phyloP scores from a whole-genome alignment of 208 protist species.

The Naegleria lovaniensis region DNA sequence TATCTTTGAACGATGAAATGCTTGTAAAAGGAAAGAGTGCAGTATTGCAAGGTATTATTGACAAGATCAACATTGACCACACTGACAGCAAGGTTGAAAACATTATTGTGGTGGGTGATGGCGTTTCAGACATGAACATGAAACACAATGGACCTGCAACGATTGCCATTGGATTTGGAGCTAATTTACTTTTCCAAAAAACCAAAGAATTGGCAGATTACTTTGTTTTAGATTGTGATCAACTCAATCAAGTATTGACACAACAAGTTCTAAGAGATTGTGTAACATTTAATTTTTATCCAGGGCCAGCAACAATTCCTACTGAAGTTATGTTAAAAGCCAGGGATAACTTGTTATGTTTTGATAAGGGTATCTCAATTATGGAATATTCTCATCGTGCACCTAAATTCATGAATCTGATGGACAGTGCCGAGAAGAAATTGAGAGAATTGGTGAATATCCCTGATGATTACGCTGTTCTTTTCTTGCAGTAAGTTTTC shows the following conservation, averaged over 20 bases:
- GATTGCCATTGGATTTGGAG: constrained; percentile 10
- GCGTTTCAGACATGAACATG: constrained; percentile 21
- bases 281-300: constrained; percentile 56
- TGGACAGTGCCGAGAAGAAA: constrained; percentile 46
- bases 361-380: constrained; percentile 52
- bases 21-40: background rate
- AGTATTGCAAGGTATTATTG: background rate
- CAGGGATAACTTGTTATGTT: constrained; percentile 54
- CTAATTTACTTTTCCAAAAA: background rate
- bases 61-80: background rate
- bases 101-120: constrained; percentile 17
- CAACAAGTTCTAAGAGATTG: background rate
- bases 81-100: no score
- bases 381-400: constrained; percentile 63
- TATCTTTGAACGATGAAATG: background rate
- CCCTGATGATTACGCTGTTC: constrained; percentile 56
- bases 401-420: constrained; percentile 47
- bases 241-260: background rate
- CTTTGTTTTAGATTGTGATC: background rate
- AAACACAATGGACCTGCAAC: background rate
- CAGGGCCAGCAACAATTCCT: constrained; percentile 63
- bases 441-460: constrained; percentile 52
- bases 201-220: constrained; percentile 23
- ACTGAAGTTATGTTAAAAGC: constrained; percentile 50
- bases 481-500: constrained; percentile 53